phyloP scores from a whole-genome alignment of 495 filamentous ascomycete species.

The Neurospora terricola region DNA sequence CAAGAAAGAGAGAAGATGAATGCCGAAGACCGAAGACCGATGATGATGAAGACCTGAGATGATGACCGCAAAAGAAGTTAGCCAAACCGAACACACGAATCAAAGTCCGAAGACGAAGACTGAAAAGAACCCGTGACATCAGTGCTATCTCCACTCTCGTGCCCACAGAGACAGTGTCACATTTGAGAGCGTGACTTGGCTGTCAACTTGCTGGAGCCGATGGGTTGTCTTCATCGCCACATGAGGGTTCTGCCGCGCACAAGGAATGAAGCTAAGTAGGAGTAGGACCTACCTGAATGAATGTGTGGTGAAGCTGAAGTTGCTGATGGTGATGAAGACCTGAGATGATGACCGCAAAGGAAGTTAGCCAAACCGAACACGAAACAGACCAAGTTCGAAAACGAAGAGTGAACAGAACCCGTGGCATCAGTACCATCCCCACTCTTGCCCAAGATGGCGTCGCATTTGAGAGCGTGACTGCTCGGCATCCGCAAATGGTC shows the following conservation, averaged over 20 bases:
- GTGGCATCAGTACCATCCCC: background rate
- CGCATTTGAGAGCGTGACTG: background rate
- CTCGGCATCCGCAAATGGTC: background rate
- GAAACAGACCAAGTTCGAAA: background rate
- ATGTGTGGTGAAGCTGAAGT: too few species aligned
- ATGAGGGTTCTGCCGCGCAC: background rate
- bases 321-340: too few species aligned
- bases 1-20: background rate
- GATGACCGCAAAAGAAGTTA: background rate
- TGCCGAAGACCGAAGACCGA: background rate
- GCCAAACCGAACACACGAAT: background rate
- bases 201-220: background rate
- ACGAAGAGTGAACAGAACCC: background rate
- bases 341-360: background rate
- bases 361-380: background rate
- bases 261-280: background rate
- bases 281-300: background rate
- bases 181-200: background rate
- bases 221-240: background rate
- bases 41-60: background rate
- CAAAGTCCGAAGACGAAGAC: background rate
- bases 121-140: background rate
- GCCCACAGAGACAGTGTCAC: background rate
- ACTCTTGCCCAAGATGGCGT: background rate
- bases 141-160: background rate